Base-by-base conservation (phyloP, 805 yeast species). In the Candida ulmi region DNA sequence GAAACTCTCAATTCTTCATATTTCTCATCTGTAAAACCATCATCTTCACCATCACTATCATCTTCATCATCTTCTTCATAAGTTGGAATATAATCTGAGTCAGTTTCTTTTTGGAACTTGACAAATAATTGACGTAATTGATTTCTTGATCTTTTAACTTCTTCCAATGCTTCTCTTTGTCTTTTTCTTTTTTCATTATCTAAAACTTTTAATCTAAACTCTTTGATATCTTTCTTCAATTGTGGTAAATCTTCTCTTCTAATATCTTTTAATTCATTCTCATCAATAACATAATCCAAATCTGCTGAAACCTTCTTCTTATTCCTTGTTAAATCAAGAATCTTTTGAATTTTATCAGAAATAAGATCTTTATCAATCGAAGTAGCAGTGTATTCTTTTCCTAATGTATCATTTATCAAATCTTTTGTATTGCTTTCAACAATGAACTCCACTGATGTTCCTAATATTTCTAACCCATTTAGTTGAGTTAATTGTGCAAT, bases 181-280 rank as follows among this genome's bases (percentile, higher is more conserved):
- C 82, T 65, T 34, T 75, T 72, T 35, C 66, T 66, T 38, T 68
- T 65, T 40, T 79, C 85, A 21, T 74, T 58, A 30, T 68, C 68
- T 38, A 77, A 51, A 21, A 79, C 80, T 32, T 68, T 69, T 17
- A 78, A 62, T 50, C 86, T 59, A 52, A 80, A 80, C 44, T 69
- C 72, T 41, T 77, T 64, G 40, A 80, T 71, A 41, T 74, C 77
- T 40, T 67, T 66, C 16, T 66, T 70, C 28, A 79, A 72, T n/a
- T 61, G 62, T 17, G 76, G 80, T 33, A 72, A 56, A 64, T 74
- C 62, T 19, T 72, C 72, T 18, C 60, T 57, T 2, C 86, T 84
- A 4, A 80, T 71, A 46, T 76, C 85, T 12, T 67, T 60, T 39
- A 80, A 54, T 48, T 79, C 85, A 34, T 63, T 60, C n/a, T 69